Evolutionary conservation across 768 basidiomycete species (phyloP), one percentile per base, ranked within the genome.

Genomic region (Gymnopilus junonius): DNA sequence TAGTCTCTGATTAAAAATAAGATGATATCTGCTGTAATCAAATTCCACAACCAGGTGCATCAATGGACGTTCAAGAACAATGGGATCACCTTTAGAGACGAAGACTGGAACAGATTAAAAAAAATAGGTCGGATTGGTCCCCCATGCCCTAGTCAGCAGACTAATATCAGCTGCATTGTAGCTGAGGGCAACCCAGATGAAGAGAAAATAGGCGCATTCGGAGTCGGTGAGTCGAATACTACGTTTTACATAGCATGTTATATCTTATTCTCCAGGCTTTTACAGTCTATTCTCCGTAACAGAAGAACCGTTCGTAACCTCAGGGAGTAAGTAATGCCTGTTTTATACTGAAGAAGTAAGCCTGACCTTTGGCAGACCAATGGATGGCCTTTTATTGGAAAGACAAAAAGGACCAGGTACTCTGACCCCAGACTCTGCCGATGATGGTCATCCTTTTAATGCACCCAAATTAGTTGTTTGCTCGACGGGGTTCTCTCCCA

Each of bases 381-480:
- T 95, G 94, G 87, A 97, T 97, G 95, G 91, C 89, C 0, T 98
- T 97, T 73, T 93, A 96, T 73, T 98, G 94, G 94, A 95, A 94
- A 72, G 93, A 92, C 70, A 91, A 91, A 69, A 93, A 92, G 69
- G 94, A 95, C 70, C 94, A 95, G 80, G 89, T 90, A 65, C 59
- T n/a, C n/a, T n/a, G n/a, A n/a, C n/a, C 7, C 20, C 25, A 21
- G 39, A 8, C 32, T 3, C 29, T 43, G 8, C 46, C 12, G 53
- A 4, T 54, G 32, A 7, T 32, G 45, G 6, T 20, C 17, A 21
- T 2, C 10, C 2, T 42, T 42, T 35, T 48, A 4, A 29, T 21
- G 12, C 7, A 25, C 17, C 4, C n/a, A 8, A 21, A 25, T 40
- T 27, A 94, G 90, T 83, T 98, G 1, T 92, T 90, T 67, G 95